Evolutionary conservation across 1,139 yeast species (phyloP), one percentile per base, ranked within the genome.

Genomic region (Yamadazyma triangularis): DNA sequence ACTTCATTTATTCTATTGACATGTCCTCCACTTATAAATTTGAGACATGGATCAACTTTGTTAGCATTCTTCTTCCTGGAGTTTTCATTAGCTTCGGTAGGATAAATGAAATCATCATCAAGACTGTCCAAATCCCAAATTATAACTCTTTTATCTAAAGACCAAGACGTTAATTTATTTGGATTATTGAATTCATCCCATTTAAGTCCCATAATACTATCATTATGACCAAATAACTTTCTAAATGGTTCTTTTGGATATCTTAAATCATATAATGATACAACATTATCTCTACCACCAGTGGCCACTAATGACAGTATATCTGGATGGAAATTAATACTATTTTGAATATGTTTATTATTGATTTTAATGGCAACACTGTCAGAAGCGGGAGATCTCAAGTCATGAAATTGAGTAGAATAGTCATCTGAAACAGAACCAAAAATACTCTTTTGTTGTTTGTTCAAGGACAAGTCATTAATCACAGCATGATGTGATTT

Each of bases 361-460:
- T 61, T 60, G 21, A 73, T 56, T 29, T 64, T 62, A 29, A 76
- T 59, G 12, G 66, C 69, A 16, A 72, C 73, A 25, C 47, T 60
- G 42, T 42, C 58, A 44, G 31, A 56, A 10, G 59, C 76, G 23
- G 45, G 38, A 4, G 42, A 15, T 47, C 95, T 72, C 15, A 74
- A 55, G 50, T 88, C 96, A 45, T 75, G 81, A 25, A 88, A 59
- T 31, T 75, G 77, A 21, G 88, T 64, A 3, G 76, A 64, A 35
- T 71, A 72, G 49, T 83, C 94, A 50, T 85, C 94, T 6, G 87
- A 70, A 5, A 75, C 89, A 3, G 88, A 76, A 0, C 80, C 93
- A 51, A 85, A 77, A 15, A 82, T 44, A 3, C 64, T 56, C 14
- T 64, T 55, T 24, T 36, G 38, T 30, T 67, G 54, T 29, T 50